These are phyloP conservation scores for Emiliania huxleyi DNA, from an alignment of 78 protist genomes.

Conservation along the genomic window DNA sequence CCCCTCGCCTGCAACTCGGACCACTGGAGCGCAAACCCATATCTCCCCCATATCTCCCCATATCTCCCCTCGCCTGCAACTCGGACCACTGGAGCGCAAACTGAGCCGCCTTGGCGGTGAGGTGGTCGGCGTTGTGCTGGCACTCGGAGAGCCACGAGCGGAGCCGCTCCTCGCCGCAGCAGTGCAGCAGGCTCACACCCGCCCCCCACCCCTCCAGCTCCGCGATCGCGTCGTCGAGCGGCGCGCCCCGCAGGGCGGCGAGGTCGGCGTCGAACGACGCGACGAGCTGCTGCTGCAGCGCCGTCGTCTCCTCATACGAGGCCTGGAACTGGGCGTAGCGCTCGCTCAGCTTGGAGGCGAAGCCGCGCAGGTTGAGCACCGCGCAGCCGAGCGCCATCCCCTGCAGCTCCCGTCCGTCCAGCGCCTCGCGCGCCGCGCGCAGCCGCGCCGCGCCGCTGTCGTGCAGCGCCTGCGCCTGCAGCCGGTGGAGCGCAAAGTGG, in stretches of 20 bases:
- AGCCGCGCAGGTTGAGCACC: neutral
- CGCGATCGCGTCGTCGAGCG: neutral
- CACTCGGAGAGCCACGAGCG: constrained; percentile 8
- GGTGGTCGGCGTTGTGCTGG: neutral
- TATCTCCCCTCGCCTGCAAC: too few relatives aligned
- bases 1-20: neutral
- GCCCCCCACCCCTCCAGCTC: neutral
- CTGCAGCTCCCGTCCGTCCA: neutral
- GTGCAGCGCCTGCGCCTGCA: neutral
- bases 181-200: neutral
- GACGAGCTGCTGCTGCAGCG: neutral
- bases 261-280: neutral
- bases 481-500: neutral
- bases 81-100: neutral
- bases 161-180: constrained; percentile 25
- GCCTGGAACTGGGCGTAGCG: neutral
- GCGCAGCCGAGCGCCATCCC: neutral
- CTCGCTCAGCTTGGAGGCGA: neutral
- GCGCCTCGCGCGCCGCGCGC: too few relatives aligned
- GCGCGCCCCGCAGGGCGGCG: neutral
- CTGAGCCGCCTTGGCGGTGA: neutral
- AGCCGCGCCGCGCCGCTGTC: neutral
- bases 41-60: too few relatives aligned
- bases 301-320: neutral
- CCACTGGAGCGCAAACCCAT: neutral